phyloP scores from a whole-genome alignment of 352 stramenopile species.

The Blastocystis sp. region DNA sequence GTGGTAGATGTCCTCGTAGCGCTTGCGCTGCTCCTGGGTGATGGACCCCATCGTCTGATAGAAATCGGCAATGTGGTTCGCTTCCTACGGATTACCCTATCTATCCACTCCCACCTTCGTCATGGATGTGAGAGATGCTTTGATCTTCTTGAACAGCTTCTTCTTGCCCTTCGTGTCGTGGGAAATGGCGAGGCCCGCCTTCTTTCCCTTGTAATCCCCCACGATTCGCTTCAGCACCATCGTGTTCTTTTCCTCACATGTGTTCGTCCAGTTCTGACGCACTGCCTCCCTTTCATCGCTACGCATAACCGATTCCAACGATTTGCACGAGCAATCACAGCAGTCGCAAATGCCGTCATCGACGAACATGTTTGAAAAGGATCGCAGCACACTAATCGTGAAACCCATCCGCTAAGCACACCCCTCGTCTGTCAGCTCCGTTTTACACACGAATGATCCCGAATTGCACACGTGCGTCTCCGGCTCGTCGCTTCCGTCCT shows the following conservation, averaged over 20 bases:
- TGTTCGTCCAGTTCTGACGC: not conserved
- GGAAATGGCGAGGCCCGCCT: not conserved
- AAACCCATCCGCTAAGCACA: not conserved
- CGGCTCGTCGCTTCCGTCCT: slow-evolving; percentile 44
- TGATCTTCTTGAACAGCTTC: slow-evolving; percentile 1
- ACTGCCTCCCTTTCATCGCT: slow-evolving; percentile 23
- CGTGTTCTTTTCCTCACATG: not conserved
- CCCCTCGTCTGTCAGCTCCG: slow-evolving; percentile 38
- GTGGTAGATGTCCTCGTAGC: slow-evolving; percentile 30
- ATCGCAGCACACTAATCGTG: not conserved
- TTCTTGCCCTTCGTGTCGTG: not conserved
- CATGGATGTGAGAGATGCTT: not conserved
- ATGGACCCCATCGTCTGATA: slow-evolving; percentile 1
- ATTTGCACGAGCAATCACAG: slow-evolving; percentile 41
- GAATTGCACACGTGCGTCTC: slow-evolving; percentile 42
- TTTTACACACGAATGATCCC: slow-evolving; percentile 8
- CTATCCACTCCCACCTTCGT: not conserved
- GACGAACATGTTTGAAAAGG: slow-evolving; percentile 30
- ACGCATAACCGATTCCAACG: not conserved
- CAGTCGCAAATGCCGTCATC: slow-evolving; percentile 59
- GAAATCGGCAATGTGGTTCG: not conserved
- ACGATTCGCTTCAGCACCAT: not conserved
- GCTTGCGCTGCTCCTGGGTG: slow-evolving; percentile 26
- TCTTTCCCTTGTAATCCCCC: not conserved
- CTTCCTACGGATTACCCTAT: not conserved